phyloP scores from a whole-genome alignment of 257 asterid genomes.

The Primulina tabacum region DNA sequence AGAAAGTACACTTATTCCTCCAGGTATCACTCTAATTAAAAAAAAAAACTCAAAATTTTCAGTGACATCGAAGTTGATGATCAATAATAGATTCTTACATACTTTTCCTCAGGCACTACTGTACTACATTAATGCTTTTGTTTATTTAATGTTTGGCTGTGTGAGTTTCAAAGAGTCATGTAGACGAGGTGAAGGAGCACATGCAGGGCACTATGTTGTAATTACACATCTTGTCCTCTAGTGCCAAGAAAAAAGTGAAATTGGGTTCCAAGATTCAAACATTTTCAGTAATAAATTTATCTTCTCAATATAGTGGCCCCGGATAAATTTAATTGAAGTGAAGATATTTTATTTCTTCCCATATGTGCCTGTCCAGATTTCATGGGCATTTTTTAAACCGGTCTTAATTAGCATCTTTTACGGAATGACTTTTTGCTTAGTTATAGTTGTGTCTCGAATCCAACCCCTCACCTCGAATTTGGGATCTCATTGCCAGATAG shows the following conservation, averaged over 20 bases:
- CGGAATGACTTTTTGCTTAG: no score
- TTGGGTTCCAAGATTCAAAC: conserved; percentile 48
- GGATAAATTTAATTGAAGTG: no score
- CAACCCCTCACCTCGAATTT: no score
- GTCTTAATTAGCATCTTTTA: not conserved
- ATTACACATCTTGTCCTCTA: conserved; percentile 41
- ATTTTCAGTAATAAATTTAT: not conserved
- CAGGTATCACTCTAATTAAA: not conserved
- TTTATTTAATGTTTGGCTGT: conserved; percentile 21
- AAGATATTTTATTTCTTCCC: not conserved
- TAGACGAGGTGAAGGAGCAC: conserved; percentile 45
- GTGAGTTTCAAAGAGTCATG: conserved; percentile 38
- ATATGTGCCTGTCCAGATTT: not conserved
- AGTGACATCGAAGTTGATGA: conserved; percentile 37
- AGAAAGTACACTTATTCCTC: not conserved
- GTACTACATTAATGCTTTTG: conserved; percentile 20
- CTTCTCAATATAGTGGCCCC: not conserved
- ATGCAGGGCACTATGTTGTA: conserved; percentile 44
- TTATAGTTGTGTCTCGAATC: no score
- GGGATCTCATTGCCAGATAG: no score
- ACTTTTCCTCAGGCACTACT: conserved; percentile 5
- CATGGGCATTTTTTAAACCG: not conserved
- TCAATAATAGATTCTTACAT: conserved; percentile 25
- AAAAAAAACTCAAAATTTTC: conserved; percentile 23
- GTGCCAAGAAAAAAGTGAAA: conserved; percentile 32